Evolutionary conservation across 179 eudicot species (phyloP), one percentile per base, ranked within the genome.

Genomic region (Nepenthes alata): DNA sequence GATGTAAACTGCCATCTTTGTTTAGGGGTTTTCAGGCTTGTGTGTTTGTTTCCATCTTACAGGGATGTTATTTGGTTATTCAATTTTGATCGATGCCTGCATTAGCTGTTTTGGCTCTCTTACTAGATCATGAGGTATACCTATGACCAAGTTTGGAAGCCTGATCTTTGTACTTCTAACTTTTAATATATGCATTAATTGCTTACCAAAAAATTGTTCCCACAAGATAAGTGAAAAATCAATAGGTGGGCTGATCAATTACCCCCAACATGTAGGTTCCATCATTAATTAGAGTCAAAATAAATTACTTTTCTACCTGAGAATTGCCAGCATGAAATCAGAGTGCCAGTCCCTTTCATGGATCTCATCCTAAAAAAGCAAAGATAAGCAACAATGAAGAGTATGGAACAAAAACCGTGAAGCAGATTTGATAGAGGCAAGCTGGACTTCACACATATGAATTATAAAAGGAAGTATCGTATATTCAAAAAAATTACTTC

Each of bases 331-430:
- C 86, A 81, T 77, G 67, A 94, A 84, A 77, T 94, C 99, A 37
- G 95, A 83, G 74, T 66, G 87, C 51, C 85, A 88, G 68, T 94
- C 99, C 79, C 99, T 80, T 67, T 94, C 99, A 74, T 94, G 99
- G 67, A 94, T 91, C 77, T 88, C 95, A 79, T 88, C 95, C 95
- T 85, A 61, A 67, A 70, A 25, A 65, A 63, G 15, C 60, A 57
- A 65, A 12, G 38, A 50, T 11, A 67, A 65, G 39, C 16, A 14
- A 35, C 50, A 57, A 35, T 36, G 58, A 63, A 54, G 39, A 53
- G 16, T 14, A 69, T 36, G 12, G 9, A 1, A 16, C 10, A 60
- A 34, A 15, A 60, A 41, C 5, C 52, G 15, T 4, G 10, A 41
- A 13, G 44, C 57, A 6, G 10, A 6, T 25, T 25, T 25, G 25